Evolutionary conservation across 768 basidiomycete genomes (phyloP).

Genomic region (Panaeolus cyanescens): DNA sequence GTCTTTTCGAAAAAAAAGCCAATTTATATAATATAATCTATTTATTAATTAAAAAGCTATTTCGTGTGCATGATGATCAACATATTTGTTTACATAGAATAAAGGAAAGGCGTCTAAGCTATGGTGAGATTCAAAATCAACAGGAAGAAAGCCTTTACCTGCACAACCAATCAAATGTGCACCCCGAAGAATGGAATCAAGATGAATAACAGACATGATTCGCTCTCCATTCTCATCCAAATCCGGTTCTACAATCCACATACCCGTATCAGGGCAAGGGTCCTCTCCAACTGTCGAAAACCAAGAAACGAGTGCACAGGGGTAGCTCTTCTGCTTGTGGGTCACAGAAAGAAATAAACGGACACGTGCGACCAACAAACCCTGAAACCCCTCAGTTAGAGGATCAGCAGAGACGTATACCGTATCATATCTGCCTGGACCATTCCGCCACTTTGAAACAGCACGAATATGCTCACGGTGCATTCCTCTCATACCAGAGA

Average conservation of each 20-base stretch:
- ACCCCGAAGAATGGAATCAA: slow-evolving; percentile 29
- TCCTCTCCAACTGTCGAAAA: slow-evolving; percentile 20
- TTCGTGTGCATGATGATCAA: slow-evolving; percentile 31
- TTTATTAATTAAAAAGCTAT: slow-evolving; percentile 10
- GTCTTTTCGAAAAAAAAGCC: too few relatives aligned
- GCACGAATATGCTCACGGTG: slow-evolving; percentile 29
- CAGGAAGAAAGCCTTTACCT: slow-evolving; percentile 18
- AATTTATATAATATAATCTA: too few relatives aligned
- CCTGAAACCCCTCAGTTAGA: slow-evolving; percentile 20
- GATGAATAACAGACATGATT: slow-evolving; percentile 22
- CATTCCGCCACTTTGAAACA: slow-evolving; percentile 27
- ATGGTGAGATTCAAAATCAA: slow-evolving; percentile 16
- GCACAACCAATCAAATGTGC: slow-evolving; percentile 31
- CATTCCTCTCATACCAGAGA: slow-evolving; percentile 29
- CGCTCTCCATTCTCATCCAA: slow-evolving; percentile 10
- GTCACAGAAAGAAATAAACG: slow-evolving; percentile 25
- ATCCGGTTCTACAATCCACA: slow-evolving; percentile 28
- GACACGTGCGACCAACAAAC: slow-evolving; percentile 24
- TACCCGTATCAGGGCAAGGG: slow-evolving; percentile 21
- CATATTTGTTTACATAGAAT: slow-evolving; percentile 31
- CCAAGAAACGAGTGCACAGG: slow-evolving; percentile 29
- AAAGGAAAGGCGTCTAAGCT: slow-evolving; percentile 24
- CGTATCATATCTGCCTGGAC: slow-evolving; percentile 27
- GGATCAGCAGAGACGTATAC: slow-evolving; percentile 19
- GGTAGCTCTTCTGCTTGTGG: slow-evolving; percentile 13